Conservation (phyloP, 202 grass and related monocot species). For the Brachypodium distachyon region DNA sequence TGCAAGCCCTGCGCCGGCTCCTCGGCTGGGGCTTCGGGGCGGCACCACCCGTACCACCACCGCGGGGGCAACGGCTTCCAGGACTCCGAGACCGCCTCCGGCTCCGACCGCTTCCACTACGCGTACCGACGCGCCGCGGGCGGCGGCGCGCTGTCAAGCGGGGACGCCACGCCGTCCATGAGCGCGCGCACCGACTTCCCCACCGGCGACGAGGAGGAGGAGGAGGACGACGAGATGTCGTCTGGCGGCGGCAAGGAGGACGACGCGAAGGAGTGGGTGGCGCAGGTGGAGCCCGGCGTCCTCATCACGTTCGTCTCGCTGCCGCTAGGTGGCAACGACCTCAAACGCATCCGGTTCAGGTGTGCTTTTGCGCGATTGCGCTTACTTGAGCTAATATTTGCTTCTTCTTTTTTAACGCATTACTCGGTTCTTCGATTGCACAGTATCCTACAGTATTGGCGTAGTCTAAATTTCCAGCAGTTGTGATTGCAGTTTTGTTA, state of each 20-base stretch:
- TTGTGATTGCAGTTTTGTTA: not conserved
- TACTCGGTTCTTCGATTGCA: not conserved
- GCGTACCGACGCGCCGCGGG: conserved; percentile 47
- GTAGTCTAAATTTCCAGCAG: not conserved
- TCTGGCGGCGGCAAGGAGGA: conserved; percentile 39
- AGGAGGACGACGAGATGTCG: conserved; percentile 24
- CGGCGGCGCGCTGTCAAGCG: conserved; percentile 22
- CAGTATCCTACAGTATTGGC: not conserved
- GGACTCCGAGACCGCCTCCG: conserved; percentile 38
- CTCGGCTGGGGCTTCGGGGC: conserved; percentile 14
- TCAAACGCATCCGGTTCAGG: conserved; percentile 82
- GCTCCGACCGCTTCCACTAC: conserved; percentile 61
- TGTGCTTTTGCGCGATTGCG: conserved; percentile 4
- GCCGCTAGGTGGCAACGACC: conserved; percentile 65
- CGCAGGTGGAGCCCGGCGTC: conserved; percentile 78
- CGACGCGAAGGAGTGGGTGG: conserved; percentile 67
- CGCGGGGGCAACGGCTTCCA: conserved; percentile 30
- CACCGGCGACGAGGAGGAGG: conserved; percentile 23
- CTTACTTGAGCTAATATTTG: not conserved
- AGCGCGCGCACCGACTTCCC: conserved; percentile 52
- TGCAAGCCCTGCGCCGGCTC: conserved; percentile 64
- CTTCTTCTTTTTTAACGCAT: not conserved
- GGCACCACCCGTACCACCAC: conserved; percentile 48
- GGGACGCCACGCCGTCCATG: conserved; percentile 57
- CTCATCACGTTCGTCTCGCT: conserved; percentile 72